These are phyloP conservation scores for Rhizomucor pusillus DNA, from an alignment of 371 early-diverging fungal genomes.

Conservation along the genomic window DNA sequence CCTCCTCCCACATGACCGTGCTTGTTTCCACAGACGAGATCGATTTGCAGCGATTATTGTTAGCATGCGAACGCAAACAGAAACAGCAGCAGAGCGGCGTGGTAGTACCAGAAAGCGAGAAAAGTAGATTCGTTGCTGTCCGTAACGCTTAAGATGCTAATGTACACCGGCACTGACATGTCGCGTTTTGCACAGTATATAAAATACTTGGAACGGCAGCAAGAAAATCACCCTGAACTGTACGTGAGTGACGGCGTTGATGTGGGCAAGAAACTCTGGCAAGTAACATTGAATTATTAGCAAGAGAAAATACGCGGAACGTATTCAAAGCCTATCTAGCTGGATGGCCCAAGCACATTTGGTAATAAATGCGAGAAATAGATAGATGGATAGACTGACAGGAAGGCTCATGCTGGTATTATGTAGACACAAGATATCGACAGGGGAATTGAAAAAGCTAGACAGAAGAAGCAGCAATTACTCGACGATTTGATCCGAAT, in stretches of 20 bases:
- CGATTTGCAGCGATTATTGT: conserved; percentile 30
- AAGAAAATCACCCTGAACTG: neutral
- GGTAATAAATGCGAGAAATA: neutral
- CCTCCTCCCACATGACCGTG: neutral
- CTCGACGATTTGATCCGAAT: conserved; percentile 22
- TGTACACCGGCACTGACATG: neutral
- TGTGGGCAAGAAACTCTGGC: too few relatives aligned
- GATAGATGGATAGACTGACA: neutral
- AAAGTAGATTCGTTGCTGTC: conserved; percentile 36
- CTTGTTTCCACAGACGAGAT: conserved; percentile 25
- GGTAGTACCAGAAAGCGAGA: conserved; percentile 20
- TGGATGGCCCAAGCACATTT: neutral
- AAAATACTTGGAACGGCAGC: neutral
- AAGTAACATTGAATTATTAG: too few relatives aligned
- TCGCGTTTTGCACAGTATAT: neutral
- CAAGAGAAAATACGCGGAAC: neutral
- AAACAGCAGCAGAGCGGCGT: conserved; percentile 12
- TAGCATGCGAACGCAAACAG: conserved; percentile 24
- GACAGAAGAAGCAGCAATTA: conserved; percentile 25
- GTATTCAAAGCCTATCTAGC: neutral
- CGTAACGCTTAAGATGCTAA: neutral
- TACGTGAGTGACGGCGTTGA: too few relatives aligned
- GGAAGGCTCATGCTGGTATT: neutral
- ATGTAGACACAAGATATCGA: conserved; percentile 24
- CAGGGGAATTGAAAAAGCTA: conserved; percentile 27